Evolutionary conservation across 2,329 filamentous ascomycete species (phyloP).

Genomic region (Scopulariopsis brevicaulis): DNA sequence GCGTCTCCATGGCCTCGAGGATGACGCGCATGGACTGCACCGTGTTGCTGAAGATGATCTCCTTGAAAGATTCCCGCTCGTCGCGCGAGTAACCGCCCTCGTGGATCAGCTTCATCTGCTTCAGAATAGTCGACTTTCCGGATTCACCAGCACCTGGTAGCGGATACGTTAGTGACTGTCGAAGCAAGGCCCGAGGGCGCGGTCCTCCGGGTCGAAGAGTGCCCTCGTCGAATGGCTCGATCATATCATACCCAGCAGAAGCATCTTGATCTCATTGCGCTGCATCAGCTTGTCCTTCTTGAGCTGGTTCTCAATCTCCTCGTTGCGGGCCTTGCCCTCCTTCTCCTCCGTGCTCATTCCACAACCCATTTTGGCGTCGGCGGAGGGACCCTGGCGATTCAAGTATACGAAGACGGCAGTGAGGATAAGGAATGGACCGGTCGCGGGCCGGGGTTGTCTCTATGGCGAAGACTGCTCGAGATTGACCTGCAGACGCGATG

Average conservation of each 20-base stretch:
- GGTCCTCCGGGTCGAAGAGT: not conserved
- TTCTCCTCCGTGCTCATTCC: slow-evolving; percentile 99
- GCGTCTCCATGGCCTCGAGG: slow-evolving; percentile 56
- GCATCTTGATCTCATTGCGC: slow-evolving; percentile 99
- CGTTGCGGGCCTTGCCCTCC: slow-evolving; percentile 99
- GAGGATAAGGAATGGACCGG: not conserved
- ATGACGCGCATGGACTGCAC: slow-evolving; percentile 61
- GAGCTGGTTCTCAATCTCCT: slow-evolving; percentile 99
- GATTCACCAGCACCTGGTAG: slow-evolving; percentile 82
- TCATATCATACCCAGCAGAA: slow-evolving; percentile 66
- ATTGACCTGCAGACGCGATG: not conserved
- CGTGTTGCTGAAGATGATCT: slow-evolving; percentile 61
- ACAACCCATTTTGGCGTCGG: slow-evolving; percentile 81
- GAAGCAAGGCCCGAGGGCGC: not conserved
- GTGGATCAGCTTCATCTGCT: slow-evolving; percentile 99
- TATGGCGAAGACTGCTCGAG: not conserved
- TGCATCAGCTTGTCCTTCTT: slow-evolving; percentile 98
- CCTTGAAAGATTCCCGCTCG: slow-evolving; percentile 58
- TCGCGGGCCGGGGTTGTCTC: not conserved
- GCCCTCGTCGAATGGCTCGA: not conserved
- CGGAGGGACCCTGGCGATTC: not conserved
- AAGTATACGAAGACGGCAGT: not conserved
- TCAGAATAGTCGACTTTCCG: slow-evolving; percentile 89
- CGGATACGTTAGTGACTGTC: not conserved
- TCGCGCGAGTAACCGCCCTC: slow-evolving; percentile 98